Percentiles rank a stretch among this genome's conserved stretches.
These are phyloP conservation scores for Penicillium aurantiogriseum DNA, from an alignment of 2,329 filamentous ascomycete species.

Conservation along the genomic window DNA sequence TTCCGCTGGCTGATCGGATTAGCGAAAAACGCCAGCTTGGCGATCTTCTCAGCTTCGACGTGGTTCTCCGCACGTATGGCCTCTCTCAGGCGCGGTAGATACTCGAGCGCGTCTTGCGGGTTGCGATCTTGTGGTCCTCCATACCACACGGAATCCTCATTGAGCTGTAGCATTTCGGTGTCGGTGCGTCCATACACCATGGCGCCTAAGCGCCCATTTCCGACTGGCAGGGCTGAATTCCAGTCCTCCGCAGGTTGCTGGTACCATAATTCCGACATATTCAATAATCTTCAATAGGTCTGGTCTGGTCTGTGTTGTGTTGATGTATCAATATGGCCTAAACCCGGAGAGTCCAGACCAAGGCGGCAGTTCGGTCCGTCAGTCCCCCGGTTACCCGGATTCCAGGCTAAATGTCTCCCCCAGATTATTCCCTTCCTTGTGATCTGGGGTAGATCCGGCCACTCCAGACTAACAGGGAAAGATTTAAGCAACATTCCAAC, in stretches of 20 bases:
- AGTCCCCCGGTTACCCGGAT: not conserved
- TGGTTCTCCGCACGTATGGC: constrained; percentile 44
- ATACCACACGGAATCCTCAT: constrained; percentile 52
- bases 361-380: constrained; percentile 4
- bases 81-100: constrained; percentile 42
- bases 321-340: not conserved
- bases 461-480: not conserved
- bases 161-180: constrained; percentile 48
- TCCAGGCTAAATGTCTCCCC: not conserved
- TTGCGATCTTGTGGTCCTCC: constrained; percentile 47
- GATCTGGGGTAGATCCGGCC: not conserved
- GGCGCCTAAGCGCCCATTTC: constrained; percentile 49
- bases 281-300: not conserved
- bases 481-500: not conserved
- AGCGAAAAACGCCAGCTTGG: constrained; percentile 45
- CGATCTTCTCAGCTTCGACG: constrained; percentile 44
- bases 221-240: constrained; percentile 48
- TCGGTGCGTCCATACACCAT: constrained; percentile 49
- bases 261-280: constrained; percentile 34
- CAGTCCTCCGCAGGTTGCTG: constrained; percentile 30
- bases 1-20: constrained; percentile 49
- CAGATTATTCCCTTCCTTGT: not conserved
- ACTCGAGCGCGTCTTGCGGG: constrained; percentile 38
- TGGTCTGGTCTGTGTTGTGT: not conserved
- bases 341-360: not conserved